Evolutionary conservation across 768 basidiomycete genomes (phyloP).

Genomic region (Rhodosporidiobolus sp.): DNA sequence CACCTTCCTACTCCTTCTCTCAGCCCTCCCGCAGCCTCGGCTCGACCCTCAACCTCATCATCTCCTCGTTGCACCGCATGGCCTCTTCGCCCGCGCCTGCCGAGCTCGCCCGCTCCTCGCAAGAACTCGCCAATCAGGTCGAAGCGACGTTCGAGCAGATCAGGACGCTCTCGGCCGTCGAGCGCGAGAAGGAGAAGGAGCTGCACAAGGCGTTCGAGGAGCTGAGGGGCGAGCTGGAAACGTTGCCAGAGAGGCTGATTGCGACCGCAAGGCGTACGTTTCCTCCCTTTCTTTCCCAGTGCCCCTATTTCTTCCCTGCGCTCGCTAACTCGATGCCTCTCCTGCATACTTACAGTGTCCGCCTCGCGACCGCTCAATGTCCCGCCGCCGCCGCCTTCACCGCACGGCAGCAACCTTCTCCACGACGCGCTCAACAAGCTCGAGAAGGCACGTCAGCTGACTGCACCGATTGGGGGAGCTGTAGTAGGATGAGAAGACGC

Average conservation of each 20-base stretch:
- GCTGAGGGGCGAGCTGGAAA: neutral
- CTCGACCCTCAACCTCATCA: neutral
- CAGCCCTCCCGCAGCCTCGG: neutral
- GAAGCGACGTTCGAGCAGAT: neutral
- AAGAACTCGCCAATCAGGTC: neutral
- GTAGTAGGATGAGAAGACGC: neutral
- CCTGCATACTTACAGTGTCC: neutral
- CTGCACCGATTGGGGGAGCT: no score
- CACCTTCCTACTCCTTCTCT: no score
- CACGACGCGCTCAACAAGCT: neutral
- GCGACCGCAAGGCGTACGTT: neutral
- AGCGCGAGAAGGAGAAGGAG: neutral
- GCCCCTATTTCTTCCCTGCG: conserved; percentile 60
- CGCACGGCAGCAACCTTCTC: neutral
- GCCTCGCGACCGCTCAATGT: neutral
- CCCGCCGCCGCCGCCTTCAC: neutral
- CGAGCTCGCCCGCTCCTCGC: neutral
- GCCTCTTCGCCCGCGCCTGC: neutral
- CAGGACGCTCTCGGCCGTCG: neutral
- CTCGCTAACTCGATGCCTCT: conserved; percentile 35
- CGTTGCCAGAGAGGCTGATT: neutral
- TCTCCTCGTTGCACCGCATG: neutral
- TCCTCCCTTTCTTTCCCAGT: conserved; percentile 49
- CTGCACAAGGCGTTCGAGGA: neutral
- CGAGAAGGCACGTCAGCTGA: neutral